A percentile compares a stretch with the other conserved stretches of the same genome.
phyloP scores from a whole-genome alignment of 768 basidiomycete genomes.

The Chalciporus sphaerocephalus region DNA sequence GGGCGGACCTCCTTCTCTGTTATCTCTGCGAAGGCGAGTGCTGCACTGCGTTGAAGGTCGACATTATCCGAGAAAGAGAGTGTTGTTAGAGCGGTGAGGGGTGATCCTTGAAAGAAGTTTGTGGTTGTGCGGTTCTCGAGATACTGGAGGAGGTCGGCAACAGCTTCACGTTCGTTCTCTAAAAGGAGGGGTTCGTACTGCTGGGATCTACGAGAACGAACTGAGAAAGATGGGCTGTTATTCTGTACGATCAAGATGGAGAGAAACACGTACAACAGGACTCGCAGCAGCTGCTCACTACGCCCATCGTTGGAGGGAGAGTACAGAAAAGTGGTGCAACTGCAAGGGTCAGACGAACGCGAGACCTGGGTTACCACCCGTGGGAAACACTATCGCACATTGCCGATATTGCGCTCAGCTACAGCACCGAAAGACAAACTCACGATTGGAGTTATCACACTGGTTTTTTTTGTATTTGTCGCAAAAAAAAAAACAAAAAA shows the following conservation, averaged over 20 bases:
- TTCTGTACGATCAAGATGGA: constrained; percentile 5
- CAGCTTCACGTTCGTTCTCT: constrained; percentile 95
- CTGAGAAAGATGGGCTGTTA: constrained; percentile 37
- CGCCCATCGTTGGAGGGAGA: constrained; percentile 52
- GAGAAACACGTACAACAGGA: constrained; percentile 61
- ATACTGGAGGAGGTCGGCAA: constrained; percentile 94
- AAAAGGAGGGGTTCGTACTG: constrained; percentile 81
- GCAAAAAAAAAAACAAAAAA: too few species aligned
- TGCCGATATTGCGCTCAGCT: constrained; percentile 16
- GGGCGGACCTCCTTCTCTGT: constrained; percentile 99
- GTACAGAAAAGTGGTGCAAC: constrained; percentile 7
- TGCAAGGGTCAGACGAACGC: constrained; percentile 13
- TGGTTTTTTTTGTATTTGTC: too few species aligned
- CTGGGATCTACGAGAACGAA: constrained; percentile 78
- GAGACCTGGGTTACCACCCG: constrained; percentile 7
- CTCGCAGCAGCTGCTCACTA: constrained; percentile 75
- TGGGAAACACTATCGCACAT: constrained; percentile 23
- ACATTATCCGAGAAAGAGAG: constrained; percentile 99
- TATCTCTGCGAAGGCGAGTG: constrained; percentile 97
- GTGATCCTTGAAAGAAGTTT: constrained; percentile 95
- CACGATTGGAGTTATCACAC: too few species aligned
- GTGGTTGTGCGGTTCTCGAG: constrained; percentile 98
- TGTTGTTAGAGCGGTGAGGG: constrained; percentile 89
- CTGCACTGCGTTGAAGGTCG: constrained; percentile 95
- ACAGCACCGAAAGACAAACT: too few species aligned